A percentile compares a stretch with the other conserved stretches of the same genome.
Conservation (phyloP, 2,329 filamentous ascomycete species). For the Pseudopyrenochaeta lycopersici region DNA sequence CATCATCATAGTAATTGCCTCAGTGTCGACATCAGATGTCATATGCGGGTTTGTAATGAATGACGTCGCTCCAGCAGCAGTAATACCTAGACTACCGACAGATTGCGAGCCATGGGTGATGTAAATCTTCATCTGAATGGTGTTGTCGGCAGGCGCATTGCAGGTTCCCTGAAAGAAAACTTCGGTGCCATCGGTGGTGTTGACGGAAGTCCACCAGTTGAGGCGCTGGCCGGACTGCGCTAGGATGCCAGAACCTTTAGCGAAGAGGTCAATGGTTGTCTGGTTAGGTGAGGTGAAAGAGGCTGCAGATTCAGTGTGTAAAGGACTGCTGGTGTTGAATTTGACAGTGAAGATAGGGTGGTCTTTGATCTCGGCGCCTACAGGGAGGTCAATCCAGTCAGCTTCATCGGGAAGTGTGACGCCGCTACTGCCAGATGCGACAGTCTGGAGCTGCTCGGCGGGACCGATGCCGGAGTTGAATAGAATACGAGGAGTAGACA, state of each 20-base stretch:
- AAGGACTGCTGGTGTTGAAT: constrained; percentile 35
- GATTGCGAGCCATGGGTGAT: constrained; percentile 71
- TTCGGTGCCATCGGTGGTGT: constrained; percentile 51
- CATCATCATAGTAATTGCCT: constrained; percentile 55
- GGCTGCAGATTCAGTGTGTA: constrained; percentile 29
- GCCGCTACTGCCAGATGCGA: constrained; percentile 52
- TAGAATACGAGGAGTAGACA: constrained; percentile 73
- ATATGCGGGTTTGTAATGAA: constrained; percentile 62
- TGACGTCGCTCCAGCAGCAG: constrained; percentile 48
- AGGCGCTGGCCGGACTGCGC: constrained; percentile 59
- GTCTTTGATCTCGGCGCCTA: constrained; percentile 55
- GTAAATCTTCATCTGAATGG: constrained; percentile 57
- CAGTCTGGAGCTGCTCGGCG: constrained; percentile 55
- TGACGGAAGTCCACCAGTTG: constrained; percentile 58
- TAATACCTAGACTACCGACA: constrained; percentile 62
- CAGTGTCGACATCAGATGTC: constrained; percentile 55
- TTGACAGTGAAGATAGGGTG: constrained; percentile 48
- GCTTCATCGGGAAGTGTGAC: constrained; percentile 52
- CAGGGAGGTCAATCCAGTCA: constrained; percentile 61
- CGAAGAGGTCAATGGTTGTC: constrained; percentile 42
- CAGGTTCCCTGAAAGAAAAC: constrained; percentile 57
- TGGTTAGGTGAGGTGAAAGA: constrained; percentile 39
- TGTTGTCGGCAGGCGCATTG: constrained; percentile 49
- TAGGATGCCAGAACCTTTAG: constrained; percentile 52
- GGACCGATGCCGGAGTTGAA: constrained; percentile 75